Evolutionary conservation across 257 asterid species (phyloP).

Genomic region (Phtheirospermum japonicum): DNA sequence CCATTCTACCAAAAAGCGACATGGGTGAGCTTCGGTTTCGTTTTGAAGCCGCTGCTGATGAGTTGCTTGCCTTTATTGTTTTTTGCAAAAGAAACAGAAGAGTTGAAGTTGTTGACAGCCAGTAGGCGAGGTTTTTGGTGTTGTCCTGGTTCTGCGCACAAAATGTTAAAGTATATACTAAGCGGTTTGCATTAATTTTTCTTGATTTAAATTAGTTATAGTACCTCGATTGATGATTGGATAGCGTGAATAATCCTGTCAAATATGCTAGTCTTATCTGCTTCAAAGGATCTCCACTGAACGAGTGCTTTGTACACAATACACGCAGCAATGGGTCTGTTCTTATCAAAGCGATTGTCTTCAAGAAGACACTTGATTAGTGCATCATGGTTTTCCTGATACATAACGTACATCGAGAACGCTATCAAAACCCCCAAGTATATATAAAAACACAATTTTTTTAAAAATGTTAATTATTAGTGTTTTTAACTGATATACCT

Average conservation of each 20-base stretch:
- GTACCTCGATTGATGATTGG: conserved; percentile 81
- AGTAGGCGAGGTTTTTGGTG: conserved; percentile 67
- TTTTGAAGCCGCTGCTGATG: conserved; percentile 44
- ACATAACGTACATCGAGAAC: conserved; percentile 24
- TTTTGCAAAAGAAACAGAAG: conserved; percentile 78
- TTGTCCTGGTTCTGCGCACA: conserved; percentile 54
- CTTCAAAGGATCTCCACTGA: conserved; percentile 95
- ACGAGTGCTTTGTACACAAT: conserved; percentile 67
- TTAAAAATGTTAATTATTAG: neutral
- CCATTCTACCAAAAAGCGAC: conserved; percentile 80
- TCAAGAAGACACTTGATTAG: conserved; percentile 75
- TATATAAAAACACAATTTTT: neutral
- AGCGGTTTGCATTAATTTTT: conserved; percentile 12
- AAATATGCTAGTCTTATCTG: conserved; percentile 76
- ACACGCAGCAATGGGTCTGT: conserved; percentile 83
- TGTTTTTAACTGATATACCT: conserved; percentile 46
- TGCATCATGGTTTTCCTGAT: conserved; percentile 83
- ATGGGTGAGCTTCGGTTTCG: conserved; percentile 77
- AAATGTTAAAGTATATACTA: conserved; percentile 13
- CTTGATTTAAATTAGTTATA: neutral
- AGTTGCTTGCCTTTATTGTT: conserved; percentile 81
- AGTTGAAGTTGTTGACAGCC: conserved; percentile 88
- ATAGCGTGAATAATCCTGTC: conserved; percentile 81
- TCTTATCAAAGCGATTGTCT: conserved; percentile 69
- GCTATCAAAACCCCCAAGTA: neutral